Conservation (phyloP, 1,284 basidiomycete genomes). For the Ustilago vetiveriae region DNA sequence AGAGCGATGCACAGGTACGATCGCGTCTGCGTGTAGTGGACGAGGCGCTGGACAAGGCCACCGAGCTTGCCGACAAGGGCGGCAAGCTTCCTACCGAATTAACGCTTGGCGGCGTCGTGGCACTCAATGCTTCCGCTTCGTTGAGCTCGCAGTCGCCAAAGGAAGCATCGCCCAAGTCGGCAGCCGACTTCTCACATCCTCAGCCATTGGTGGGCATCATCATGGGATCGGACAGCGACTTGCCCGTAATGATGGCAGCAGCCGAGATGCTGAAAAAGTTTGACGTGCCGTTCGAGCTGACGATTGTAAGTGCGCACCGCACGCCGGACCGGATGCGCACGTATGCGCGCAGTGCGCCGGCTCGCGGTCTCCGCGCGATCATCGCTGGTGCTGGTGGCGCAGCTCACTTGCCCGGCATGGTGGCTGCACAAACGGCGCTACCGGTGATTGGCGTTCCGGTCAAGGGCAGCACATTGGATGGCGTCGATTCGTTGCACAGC, state of each 20-base stretch:
- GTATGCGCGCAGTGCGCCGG: constrained; percentile 81
- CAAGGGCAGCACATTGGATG: constrained; percentile 90
- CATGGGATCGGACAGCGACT: constrained; percentile 99
- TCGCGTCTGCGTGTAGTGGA: constrained; percentile 67
- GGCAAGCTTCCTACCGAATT: constrained; percentile 37
- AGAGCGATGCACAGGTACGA: constrained; percentile 80
- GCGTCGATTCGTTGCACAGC: constrained; percentile 93
- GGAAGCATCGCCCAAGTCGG: constrained; percentile 67
- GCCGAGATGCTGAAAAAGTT: constrained; percentile 86
- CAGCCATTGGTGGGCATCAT: constrained; percentile 90
- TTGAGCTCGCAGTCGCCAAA: constrained; percentile 27
- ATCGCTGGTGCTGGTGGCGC: constrained; percentile 97
- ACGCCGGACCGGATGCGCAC: constrained; percentile 87
- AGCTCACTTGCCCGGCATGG: constrained; percentile 97
- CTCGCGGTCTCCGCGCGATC: constrained; percentile 80
- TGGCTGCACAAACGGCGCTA: constrained; percentile 88
- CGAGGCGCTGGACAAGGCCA: constrained; percentile 59
- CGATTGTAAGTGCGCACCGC: constrained; percentile 94
- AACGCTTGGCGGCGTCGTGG: constrained; percentile 47
- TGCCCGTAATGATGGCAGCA: constrained; percentile 90
- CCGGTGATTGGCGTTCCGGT: constrained; percentile 98
- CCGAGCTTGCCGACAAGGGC: constrained; percentile 48
- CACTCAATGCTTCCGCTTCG: constrained; percentile 14
- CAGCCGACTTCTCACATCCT: constrained; percentile 69
- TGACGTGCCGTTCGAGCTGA: constrained; percentile 87